Conservation (phyloP, 2,329 filamentous ascomycete species). For the Corinectria fuckeliana region DNA sequence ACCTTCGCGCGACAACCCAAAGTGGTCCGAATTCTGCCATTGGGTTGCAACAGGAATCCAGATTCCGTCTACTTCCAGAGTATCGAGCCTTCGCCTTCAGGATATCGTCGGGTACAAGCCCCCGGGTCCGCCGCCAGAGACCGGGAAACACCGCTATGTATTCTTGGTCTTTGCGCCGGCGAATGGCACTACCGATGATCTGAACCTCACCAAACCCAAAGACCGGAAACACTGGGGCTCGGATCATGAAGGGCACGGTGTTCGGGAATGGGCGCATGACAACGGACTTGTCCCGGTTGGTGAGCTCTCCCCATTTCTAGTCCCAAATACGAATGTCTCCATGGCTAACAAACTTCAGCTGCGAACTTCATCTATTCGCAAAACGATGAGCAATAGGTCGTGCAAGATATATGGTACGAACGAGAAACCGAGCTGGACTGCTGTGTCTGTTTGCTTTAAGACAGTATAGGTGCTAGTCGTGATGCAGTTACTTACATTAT, state of each 20-base stretch:
- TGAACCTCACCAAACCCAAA: constrained; percentile 23
- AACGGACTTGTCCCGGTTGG: constrained; percentile 32
- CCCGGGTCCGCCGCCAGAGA: constrained; percentile 27
- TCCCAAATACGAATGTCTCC: background rate
- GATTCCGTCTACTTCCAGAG: background rate
- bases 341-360: constrained; percentile 17
- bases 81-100: background rate
- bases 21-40: constrained; percentile 35
- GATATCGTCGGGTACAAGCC: constrained; percentile 28
- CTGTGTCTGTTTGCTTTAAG: too few species aligned
- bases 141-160: constrained; percentile 32
- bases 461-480: too few species aligned
- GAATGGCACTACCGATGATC: constrained; percentile 25
- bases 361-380: constrained; percentile 34
- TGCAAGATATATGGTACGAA: too few species aligned
- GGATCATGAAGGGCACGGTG: constrained; percentile 20
- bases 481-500: too few species aligned
- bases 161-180: constrained; percentile 28
- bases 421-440: too few species aligned
- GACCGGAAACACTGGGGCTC: constrained; percentile 30
- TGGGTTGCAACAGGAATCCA: constrained; percentile 23
- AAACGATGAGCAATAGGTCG: constrained; percentile 27
- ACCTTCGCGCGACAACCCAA: constrained; percentile 27
- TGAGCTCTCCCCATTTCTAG: background rate
- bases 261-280: constrained; percentile 27